Conservation (phyloP, 2,329 filamentous ascomycete genomes). For the Arachnopeziza araneosa region DNA sequence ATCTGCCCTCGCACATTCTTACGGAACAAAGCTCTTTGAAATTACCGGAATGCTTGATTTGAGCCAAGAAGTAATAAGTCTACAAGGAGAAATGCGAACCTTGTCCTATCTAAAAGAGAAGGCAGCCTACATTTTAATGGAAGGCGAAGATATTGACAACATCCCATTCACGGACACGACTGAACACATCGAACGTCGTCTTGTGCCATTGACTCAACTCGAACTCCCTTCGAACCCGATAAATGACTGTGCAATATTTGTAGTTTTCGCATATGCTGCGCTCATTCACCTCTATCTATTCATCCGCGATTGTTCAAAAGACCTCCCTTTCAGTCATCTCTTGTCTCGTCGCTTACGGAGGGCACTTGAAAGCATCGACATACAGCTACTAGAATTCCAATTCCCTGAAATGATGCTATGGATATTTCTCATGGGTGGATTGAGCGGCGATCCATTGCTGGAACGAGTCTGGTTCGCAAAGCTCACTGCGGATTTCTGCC, state of each 20-base stretch:
- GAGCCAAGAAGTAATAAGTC: not conserved
- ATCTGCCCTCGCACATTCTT: not conserved
- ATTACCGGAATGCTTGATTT: not conserved
- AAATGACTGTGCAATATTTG: not conserved
- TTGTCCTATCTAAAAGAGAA: not conserved
- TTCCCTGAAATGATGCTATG: conserved; percentile 2
- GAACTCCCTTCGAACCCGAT: not conserved
- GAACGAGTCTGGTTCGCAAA: not conserved
- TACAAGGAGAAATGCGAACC: not conserved
- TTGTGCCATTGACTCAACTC: not conserved
- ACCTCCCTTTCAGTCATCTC: not conserved
- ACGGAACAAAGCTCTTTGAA: not conserved
- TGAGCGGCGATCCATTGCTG: not conserved
- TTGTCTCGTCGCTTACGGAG: not conserved
- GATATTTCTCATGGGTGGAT: not conserved
- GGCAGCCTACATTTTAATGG: not conserved
- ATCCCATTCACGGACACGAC: not conserved
- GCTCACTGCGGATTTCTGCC: not conserved
- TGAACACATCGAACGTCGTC: not conserved
- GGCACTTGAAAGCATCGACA: not conserved
- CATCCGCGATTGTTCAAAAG: not conserved
- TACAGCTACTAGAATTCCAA: not conserved
- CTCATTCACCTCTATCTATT: not conserved
- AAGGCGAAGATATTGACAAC: not conserved
- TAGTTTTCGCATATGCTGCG: not conserved